Conservation (phyloP, 192 early-diverging fungal species). For the Backusella liffmaniae region DNA sequence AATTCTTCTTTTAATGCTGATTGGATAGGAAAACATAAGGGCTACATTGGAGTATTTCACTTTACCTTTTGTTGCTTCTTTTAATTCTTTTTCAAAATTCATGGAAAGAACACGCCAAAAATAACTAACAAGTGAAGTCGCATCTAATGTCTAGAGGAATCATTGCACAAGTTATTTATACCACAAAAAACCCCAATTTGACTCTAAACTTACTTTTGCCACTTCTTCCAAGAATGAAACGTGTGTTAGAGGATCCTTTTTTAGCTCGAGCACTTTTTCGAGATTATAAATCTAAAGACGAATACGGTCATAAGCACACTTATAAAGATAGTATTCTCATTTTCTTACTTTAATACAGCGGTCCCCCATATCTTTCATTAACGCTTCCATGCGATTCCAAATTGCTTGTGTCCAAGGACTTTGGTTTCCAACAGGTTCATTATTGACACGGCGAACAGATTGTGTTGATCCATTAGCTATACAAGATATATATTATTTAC, state of each 20-base stretch:
- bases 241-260: constrained; percentile 49
- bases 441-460: constrained; percentile 46
- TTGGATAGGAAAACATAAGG: neutral
- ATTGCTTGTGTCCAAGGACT: constrained; percentile 43
- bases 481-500: neutral
- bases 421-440: constrained; percentile 49
- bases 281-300: constrained; percentile 44
- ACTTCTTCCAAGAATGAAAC: constrained; percentile 51
- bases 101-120: constrained; percentile 54
- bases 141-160: constrained; percentile 40
- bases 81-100: constrained; percentile 54
- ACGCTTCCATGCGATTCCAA: constrained; percentile 52
- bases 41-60: neutral
- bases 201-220: constrained; percentile 30
- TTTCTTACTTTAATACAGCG: constrained; percentile 51
- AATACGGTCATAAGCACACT: neutral
- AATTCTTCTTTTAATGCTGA: neutral
- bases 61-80: constrained; percentile 44
- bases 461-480: constrained; percentile 19
- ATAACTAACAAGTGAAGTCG: constrained; percentile 46
- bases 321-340: neutral
- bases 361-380: constrained; percentile 52
- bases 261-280: constrained; percentile 49
- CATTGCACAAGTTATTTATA: neutral
- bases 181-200: too few species aligned